Conservation (phyloP, 345 rosid species). For the Eucalyptus pauciflora region DNA sequence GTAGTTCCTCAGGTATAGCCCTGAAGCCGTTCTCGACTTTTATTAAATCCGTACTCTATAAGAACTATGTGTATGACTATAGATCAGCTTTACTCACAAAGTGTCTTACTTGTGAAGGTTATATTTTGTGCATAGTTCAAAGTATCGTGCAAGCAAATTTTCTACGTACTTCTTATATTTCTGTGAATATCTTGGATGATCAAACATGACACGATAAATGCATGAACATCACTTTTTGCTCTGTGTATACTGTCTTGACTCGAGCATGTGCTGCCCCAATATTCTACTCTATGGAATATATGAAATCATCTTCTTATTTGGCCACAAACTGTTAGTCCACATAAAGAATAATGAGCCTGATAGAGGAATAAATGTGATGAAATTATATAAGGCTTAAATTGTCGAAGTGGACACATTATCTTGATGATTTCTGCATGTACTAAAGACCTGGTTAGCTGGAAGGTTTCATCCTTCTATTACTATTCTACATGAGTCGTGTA, state of each 20-base stretch:
- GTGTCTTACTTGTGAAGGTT: neutral
- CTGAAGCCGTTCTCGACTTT: neutral
- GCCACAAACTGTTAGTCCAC: neutral
- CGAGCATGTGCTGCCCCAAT: neutral
- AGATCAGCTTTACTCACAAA: neutral
- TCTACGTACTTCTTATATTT: neutral
- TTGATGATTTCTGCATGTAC: neutral
- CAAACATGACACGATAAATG: neutral
- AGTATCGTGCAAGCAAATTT: neutral
- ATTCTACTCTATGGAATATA: neutral
- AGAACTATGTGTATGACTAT: neutral
- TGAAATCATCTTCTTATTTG: neutral
- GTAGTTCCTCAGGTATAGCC: conserved; percentile 62
- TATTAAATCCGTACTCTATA: neutral
- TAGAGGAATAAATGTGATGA: neutral
- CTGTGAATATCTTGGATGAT: neutral
- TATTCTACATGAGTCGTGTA: neutral
- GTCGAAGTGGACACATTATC: neutral
- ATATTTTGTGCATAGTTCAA: neutral
- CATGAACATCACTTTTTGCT: neutral
- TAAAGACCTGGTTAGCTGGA: neutral
- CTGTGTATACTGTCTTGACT: neutral
- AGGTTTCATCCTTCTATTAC: neutral
- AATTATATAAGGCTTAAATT: neutral
- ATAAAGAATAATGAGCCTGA: neutral